Evolutionary conservation across 2,329 filamentous ascomycete genomes (phyloP), one percentile per base, ranked within the genome.

Genomic region (Venturia effusa): DNA sequence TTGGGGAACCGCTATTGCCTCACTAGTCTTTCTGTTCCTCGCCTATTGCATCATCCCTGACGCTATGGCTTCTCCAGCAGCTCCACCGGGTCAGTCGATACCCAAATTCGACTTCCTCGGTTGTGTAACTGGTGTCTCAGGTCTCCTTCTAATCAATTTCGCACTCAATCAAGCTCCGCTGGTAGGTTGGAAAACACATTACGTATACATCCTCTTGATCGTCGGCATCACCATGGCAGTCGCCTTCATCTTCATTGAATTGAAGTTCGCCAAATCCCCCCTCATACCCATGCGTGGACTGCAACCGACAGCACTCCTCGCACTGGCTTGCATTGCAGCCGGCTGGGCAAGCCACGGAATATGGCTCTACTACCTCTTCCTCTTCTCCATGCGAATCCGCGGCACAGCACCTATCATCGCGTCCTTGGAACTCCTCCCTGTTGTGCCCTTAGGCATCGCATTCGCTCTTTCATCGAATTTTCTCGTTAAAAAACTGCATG

Each of bases 291-390:
- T 72, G 24, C 66, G 66, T 40, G 68, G 65, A 11, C 65, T 73
- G 60, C 68, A 67, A 17, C 65, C 66, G 40, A 68, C 68, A 13
- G 71, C 69, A 5, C 63, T 66, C 1, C 68, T 68, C 64, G 70
- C 70, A 22, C 69, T 73, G 61, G 68, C 67, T 17, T 72, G 69
- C 19, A 67, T 73, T 17, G 69, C 69, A 5, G 67, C 69, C 6
- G 71, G 71, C 24, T 73, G 71, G 71, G 69, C 68, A 68, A 70
- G 69, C n/a, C 73, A 73, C 64, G 71, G 72, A 15, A 71, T 73
- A 64, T 68, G 67, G 67, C 57, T 67, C 41, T 68, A 68, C 63
- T 68, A 67, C 66, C 62, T 67, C 37, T 68, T 65, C 59, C 43
- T 64, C 34, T 67, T 67, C 64, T 59, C 64, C 30, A 51, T 59